These are phyloP conservation scores for Corynascus novoguineensis DNA, from an alignment of 495 filamentous ascomycete genomes.

Conservation along the genomic window DNA sequence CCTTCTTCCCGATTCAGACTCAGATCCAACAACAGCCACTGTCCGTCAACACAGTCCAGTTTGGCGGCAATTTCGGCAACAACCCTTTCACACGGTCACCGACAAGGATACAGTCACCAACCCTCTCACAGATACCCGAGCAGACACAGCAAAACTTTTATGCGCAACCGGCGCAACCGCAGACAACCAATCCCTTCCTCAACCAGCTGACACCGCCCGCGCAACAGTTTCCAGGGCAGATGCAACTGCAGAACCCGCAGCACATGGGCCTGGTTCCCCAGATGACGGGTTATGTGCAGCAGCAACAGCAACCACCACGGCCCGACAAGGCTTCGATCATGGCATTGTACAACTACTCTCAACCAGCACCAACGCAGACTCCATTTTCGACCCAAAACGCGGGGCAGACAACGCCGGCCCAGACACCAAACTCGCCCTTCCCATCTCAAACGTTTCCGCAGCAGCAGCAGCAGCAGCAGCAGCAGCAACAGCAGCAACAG, in stretches of 20 bases:
- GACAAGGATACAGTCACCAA: slow-evolving; percentile 41
- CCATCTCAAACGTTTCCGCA: slow-evolving; percentile 21
- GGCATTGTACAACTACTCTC: slow-evolving; percentile 75
- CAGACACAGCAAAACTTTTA: slow-evolving; percentile 48
- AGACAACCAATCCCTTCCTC: slow-evolving; percentile 53
- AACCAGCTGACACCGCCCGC: slow-evolving; percentile 34
- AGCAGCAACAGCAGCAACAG: slow-evolving; percentile 21
- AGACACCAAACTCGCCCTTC: slow-evolving; percentile 17
- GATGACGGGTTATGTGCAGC: slow-evolving; percentile 25
- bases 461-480: slow-evolving; percentile 17
- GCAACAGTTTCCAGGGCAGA: slow-evolving; percentile 31
- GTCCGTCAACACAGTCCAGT: slow-evolving; percentile 36
- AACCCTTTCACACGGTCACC: slow-evolving; percentile 47
- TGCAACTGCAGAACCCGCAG: slow-evolving; percentile 35
- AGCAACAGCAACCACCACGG: slow-evolving; percentile 31
- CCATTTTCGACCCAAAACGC: slow-evolving; percentile 14
- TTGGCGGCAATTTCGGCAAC: slow-evolving; percentile 28
- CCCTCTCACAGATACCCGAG: slow-evolving; percentile 46
- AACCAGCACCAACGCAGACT: slow-evolving; percentile 55
- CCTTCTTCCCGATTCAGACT: slow-evolving; percentile 50
- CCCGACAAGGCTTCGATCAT: slow-evolving; percentile 80
- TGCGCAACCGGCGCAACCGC: slow-evolving; percentile 30
- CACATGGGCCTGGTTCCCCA: slow-evolving; percentile 22
- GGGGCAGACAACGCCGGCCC: slow-evolving; percentile 13
- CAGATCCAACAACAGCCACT: slow-evolving; percentile 31